A percentile compares a stretch with the other conserved stretches of the same genome.
These are phyloP conservation scores for Aspergillus sp. DNA, from an alignment of 2,329 filamentous ascomycete species.

Conservation along the genomic window DNA sequence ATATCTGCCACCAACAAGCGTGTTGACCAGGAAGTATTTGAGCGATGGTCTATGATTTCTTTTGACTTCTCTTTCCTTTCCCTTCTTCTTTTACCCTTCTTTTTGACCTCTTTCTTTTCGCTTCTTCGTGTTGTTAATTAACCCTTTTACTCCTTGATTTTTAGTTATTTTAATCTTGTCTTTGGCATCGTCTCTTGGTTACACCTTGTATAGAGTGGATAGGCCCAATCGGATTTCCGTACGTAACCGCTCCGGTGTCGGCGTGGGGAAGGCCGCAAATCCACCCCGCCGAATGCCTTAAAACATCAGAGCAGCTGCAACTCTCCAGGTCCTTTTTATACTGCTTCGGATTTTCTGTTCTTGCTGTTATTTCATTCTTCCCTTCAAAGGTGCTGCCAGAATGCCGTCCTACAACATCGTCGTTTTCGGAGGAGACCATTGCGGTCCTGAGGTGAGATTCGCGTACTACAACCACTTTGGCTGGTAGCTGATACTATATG, in stretches of 20 bases:
- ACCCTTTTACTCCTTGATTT: conserved; percentile 13
- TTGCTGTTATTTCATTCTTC: conserved; percentile 12
- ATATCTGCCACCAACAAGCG: conserved; percentile 17
- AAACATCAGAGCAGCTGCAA: conserved; percentile 18
- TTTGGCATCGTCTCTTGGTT: conserved; percentile 13
- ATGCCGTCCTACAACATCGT: conserved; percentile 79
- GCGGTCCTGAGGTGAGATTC: conserved; percentile 75
- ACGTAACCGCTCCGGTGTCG: conserved; percentile 32
- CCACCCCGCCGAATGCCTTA: conserved; percentile 26
- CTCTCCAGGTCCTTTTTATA: conserved; percentile 6
- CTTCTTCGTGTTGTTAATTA: conserved; percentile 14
- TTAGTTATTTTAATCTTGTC: conserved; percentile 27
- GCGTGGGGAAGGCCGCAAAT: conserved; percentile 28
- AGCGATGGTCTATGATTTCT: conserved; percentile 19
- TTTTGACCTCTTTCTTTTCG: conserved; percentile 21
- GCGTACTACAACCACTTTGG: neutral
- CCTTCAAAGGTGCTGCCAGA: conserved; percentile 28
- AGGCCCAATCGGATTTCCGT: conserved; percentile 18
- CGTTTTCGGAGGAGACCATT: conserved; percentile 82
- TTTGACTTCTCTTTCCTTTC: conserved; percentile 11
- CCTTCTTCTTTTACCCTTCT: conserved; percentile 3
- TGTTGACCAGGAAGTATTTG: conserved; percentile 18
- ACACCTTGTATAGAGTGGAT: conserved; percentile 8
- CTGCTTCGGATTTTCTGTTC: conserved; percentile 2
- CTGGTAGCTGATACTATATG: conserved; percentile 16